These are phyloP conservation scores for Venturia effusa DNA, from an alignment of 2,329 filamentous ascomycete species.

Conservation along the genomic window DNA sequence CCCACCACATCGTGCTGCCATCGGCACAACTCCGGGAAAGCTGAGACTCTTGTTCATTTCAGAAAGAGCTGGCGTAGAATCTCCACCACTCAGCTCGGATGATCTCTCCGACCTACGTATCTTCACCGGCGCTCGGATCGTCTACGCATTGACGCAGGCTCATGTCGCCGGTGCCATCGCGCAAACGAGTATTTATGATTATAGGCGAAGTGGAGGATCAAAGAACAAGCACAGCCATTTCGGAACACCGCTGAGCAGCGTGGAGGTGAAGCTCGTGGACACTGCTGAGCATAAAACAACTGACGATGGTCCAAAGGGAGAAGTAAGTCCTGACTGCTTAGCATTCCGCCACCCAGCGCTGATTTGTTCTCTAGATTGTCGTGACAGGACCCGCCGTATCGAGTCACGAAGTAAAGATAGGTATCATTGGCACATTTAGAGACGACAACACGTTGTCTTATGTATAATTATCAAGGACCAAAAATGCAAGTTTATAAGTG, in stretches of 20 bases:
- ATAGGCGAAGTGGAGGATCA: slow-evolving; percentile 45
- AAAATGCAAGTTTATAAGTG: neutral
- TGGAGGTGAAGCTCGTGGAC: slow-evolving; percentile 67
- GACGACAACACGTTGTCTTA: slow-evolving; percentile 63
- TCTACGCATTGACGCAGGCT: slow-evolving; percentile 75
- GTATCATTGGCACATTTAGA: slow-evolving; percentile 53
- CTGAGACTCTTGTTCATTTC: slow-evolving; percentile 73
- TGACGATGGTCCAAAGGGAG: slow-evolving; percentile 39
- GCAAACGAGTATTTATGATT: slow-evolving; percentile 83
- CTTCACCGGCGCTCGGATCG: slow-evolving; percentile 65
- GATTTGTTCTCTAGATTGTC: slow-evolving; percentile 43
- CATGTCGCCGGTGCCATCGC: slow-evolving; percentile 81
- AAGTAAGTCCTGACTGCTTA: slow-evolving; percentile 15
- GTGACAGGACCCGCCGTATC: slow-evolving; percentile 65
- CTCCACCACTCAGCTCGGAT: slow-evolving; percentile 52
- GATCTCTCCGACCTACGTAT: slow-evolving; percentile 72
- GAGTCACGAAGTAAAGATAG: slow-evolving; percentile 52
- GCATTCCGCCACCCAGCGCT: neutral
- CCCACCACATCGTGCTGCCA: slow-evolving; percentile 37
- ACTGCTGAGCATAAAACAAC: slow-evolving; percentile 49
- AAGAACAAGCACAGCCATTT: slow-evolving; percentile 52
- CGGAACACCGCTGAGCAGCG: slow-evolving; percentile 66
- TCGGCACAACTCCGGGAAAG: slow-evolving; percentile 57
- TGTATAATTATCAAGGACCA: slow-evolving; percentile 16
- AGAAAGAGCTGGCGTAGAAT: slow-evolving; percentile 51